Conservation (phyloP, 2,329 filamentous ascomycete species). For the Aureobasidium leucospermi region DNA sequence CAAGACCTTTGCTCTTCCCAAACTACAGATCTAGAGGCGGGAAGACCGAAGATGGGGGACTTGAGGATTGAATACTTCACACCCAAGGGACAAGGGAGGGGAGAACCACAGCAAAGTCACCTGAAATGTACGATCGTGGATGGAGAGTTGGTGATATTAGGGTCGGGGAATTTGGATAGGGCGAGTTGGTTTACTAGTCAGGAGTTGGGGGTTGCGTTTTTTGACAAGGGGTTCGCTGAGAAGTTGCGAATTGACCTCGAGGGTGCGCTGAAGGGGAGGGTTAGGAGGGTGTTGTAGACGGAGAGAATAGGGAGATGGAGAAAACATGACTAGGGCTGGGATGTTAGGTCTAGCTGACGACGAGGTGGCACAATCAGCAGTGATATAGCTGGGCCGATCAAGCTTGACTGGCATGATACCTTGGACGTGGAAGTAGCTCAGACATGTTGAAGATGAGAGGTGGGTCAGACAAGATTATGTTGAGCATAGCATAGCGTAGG, state of each 20-base stretch:
- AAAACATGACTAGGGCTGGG: not conserved
- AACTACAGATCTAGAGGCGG: conserved; percentile 37
- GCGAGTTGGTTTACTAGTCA: conserved; percentile 85
- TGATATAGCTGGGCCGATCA: too few species aligned
- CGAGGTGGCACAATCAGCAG: too few species aligned
- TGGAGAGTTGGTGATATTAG: conserved; percentile 57
- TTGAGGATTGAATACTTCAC: conserved; percentile 51
- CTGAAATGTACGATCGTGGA: conserved; percentile 73
- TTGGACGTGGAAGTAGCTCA: too few species aligned
- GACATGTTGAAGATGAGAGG: too few species aligned
- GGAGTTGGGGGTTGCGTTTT: conserved; percentile 63
- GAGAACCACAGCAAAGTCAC: conserved; percentile 63
- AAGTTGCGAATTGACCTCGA: conserved; percentile 17
- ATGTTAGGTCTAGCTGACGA: too few species aligned
- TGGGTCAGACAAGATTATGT: too few species aligned
- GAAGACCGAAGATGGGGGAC: conserved; percentile 17
- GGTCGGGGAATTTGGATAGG: conserved; percentile 77
- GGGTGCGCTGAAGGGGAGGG: conserved; percentile 17
- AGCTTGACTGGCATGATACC: too few species aligned
- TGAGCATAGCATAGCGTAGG: too few species aligned
- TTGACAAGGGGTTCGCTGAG: conserved; percentile 34
- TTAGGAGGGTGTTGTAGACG: conserved; percentile 9
- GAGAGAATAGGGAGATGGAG: not conserved
- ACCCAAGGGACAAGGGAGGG: conserved; percentile 16
- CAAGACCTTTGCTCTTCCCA: conserved; percentile 20